Percentiles rank a stretch among this genome's conserved stretches.
Evolutionary conservation across 768 basidiomycete genomes (phyloP).

Genomic region (Roridomyces roridus): DNA sequence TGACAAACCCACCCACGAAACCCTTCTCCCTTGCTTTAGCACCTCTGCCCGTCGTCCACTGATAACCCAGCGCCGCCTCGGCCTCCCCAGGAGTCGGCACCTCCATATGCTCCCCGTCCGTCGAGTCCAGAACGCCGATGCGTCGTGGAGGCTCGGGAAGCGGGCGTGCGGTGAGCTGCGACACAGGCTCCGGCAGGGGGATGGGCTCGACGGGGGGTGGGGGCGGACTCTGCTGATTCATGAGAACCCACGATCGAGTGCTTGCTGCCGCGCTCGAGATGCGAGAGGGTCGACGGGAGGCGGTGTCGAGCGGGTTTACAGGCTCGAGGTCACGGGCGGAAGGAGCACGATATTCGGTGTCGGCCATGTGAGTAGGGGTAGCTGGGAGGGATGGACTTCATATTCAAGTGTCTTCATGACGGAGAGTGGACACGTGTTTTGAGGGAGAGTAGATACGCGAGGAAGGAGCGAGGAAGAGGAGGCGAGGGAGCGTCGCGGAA

Average conservation of each 20-base stretch:
- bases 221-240: conserved; percentile 14
- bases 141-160: conserved; percentile 15
- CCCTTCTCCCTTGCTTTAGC: conserved; percentile 8
- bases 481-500: conserved; percentile 3
- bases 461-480: conserved; percentile 6
- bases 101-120: conserved; percentile 15
- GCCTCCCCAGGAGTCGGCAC: background rate
- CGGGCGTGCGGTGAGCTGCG: conserved; percentile 16
- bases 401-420: no score
- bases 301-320: no score
- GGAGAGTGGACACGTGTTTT: no score
- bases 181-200: conserved; percentile 18
- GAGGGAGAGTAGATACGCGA: background rate
- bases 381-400: background rate
- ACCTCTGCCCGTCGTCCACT: conserved; percentile 14
- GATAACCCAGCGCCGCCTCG: conserved; percentile 10
- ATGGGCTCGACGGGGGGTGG: conserved; percentile 19
- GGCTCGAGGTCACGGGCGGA: conserved; percentile 8
- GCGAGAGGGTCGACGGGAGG: conserved; percentile 15
- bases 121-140: conserved; percentile 1
- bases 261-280: conserved; percentile 21
- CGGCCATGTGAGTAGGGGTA: conserved; percentile 5
- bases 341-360: conserved; percentile 9
- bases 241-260: conserved; percentile 24
- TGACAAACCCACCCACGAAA: conserved; percentile 26